Evolutionary conservation across 1,284 basidiomycete species (phyloP).

Genomic region (Ceratobasidium sp.): DNA sequence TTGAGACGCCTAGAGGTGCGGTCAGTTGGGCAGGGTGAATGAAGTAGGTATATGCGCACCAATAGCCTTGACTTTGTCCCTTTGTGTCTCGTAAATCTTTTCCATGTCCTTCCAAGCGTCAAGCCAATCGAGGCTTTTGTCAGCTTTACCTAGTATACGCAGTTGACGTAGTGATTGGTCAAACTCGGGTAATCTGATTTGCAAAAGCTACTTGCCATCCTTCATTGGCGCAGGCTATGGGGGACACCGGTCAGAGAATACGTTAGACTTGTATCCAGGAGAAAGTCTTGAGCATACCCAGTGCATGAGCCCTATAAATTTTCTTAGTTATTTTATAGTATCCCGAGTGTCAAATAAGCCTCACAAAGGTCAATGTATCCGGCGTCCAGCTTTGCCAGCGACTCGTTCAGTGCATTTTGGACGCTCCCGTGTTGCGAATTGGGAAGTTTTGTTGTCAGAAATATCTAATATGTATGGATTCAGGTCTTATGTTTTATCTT

Average conservation of each 20-base stretch:
- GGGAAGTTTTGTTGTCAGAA: constrained; percentile 50
- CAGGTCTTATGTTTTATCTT: background rate
- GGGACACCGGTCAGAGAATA: background rate
- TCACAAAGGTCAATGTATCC: constrained; percentile 39
- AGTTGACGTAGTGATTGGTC: background rate
- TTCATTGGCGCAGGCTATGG: constrained; percentile 62
- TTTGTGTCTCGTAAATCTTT: constrained; percentile 57
- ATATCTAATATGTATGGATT: constrained; percentile 62
- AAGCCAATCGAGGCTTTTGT: constrained; percentile 62
- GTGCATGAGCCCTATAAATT: constrained; percentile 72
- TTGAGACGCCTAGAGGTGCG: constrained; percentile 62
- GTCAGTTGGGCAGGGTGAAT: background rate
- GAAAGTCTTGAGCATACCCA: constrained; percentile 52
- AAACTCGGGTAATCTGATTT: no score
- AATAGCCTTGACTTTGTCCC: constrained; percentile 73
- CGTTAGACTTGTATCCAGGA: background rate
- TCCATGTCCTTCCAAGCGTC: constrained; percentile 63
- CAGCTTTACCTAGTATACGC: constrained; percentile 50
- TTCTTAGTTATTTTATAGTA: background rate
- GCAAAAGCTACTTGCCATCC: constrained; percentile 45
- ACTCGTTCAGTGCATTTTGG: constrained; percentile 70
- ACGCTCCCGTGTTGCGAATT: constrained; percentile 49
- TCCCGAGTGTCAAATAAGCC: constrained; percentile 16
- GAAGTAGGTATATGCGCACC: constrained; percentile 51
- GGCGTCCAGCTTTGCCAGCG: constrained; percentile 64